Evolutionary conservation across 352 stramenopile species (phyloP).

Genomic region (Thraustotheca clavata): DNA sequence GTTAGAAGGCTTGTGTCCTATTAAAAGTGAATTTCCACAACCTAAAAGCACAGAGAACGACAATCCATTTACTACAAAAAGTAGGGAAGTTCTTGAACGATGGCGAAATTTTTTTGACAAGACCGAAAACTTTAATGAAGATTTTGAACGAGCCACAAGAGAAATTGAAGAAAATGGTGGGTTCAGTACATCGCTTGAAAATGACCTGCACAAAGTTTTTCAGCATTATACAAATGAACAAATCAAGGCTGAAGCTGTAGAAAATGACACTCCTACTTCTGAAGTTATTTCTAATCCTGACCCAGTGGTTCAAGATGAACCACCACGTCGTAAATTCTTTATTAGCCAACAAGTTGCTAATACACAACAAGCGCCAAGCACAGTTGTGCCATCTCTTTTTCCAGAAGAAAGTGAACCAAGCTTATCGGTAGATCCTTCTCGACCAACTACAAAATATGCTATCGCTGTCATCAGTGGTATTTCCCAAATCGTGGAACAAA

Average conservation of each 20-base stretch:
- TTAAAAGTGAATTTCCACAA: conserved; percentile 19
- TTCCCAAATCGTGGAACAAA: no score
- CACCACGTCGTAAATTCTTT: no score
- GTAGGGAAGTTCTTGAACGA: conserved; percentile 28
- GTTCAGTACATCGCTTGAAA: conserved; percentile 1
- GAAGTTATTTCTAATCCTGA: no score
- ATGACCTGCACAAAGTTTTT: conserved; percentile 5
- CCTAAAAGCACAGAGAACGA: conserved; percentile 20
- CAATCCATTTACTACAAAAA: conserved; percentile 3
- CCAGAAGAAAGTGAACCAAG: no score
- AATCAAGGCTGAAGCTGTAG: not conserved
- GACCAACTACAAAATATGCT: no score
- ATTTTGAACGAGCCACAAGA: conserved; percentile 41
- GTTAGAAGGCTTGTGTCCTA: conserved; percentile 35
- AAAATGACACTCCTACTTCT: no score
- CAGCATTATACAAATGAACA: not conserved
- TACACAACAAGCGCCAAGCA: no score
- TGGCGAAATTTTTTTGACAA: conserved; percentile 62
- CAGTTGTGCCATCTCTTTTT: no score
- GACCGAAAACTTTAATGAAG: conserved; percentile 39
- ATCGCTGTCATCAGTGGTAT: no score
- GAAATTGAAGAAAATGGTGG: conserved; percentile 35
- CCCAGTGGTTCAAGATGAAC: no score
- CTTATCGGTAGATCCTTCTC: no score
- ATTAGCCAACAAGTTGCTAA: no score